Base-by-base conservation (phyloP, 805 yeast genomes). In the Starmerella potacharoeniae region DNA sequence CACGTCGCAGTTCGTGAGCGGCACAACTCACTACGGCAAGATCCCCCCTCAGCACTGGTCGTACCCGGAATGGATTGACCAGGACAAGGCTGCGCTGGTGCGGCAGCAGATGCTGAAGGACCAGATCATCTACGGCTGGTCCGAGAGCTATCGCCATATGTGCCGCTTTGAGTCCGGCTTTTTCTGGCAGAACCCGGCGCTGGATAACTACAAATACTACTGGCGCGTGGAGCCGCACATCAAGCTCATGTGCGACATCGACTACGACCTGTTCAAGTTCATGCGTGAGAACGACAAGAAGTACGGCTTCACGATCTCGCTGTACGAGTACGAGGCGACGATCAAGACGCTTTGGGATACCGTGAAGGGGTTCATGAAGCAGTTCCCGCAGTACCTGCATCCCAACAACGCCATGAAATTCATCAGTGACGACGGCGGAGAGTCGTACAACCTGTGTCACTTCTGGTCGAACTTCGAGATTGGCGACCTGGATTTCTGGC, bases 201-300 rank as follows among this genome's bases (percentile, higher is more conserved):
- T 88, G 69, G 71, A 74, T 57, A 78, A 81, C 30, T 89, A 83
- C 75, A 86, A 83, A 65, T 88, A 84, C 78, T 87, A 86, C 75
- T 89, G 96, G 96, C 81, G 95, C 69, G 90, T 89, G 39, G 96
- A 89, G 71, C 96, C 96, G 13, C 83, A 79, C 62, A 80, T 83
- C 62, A 77, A 79, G 66, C 76, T 86, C 59, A 79, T 72, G 69
- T 88, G 95, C 72, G 87, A 86, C 67, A 73, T 89, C 56, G 81
- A 81, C 63, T 84, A 84, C 68, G 96, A 87, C 66, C 72, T 86
- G 11, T 87, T 87, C 77, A 77, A 81, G 70, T 85, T 75, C 71
- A 85, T 87, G 95, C 79, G 79, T 62, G 87, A 82, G 65, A 79
- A 84, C 67, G 74, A 78, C 55, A 80, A 84, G 71, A 77, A 74